Evolutionary conservation across 495 filamentous ascomycete genomes (phyloP), one percentile per base, ranked within the genome.

Genomic region (Halenospora varia): DNA sequence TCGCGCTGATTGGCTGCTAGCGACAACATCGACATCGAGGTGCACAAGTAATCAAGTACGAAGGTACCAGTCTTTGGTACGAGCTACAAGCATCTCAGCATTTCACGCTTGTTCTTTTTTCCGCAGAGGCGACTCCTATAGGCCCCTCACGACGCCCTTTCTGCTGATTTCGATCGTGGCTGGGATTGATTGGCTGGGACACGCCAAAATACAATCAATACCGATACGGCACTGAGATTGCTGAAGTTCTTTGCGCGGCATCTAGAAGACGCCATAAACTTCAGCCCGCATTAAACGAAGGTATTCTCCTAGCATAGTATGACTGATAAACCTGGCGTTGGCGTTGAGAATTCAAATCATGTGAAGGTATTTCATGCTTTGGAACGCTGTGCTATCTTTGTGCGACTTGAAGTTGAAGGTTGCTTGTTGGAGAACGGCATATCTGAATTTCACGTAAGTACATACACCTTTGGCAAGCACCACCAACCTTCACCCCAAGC

Each of bases 121-220:
- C 55, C 17, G 24, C 8, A 10, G 2, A 40, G 17, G 13, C 4
- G 13, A 13, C 29, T 46, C 17, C 42, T 23, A 13, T 54, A 15
- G 9, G 19, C 17, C 8, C 23, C 41, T 13, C 25, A 22, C 22
- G 20, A 39, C 9, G 44, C 10, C 44, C 19, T 11, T 8, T 18
- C 19, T 23, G 19, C 8, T 3, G 9, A 24, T 53, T 45, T 45
- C 39, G 26, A 17, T 53, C 53, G 42, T 62, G 48, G 59, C 53
- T 57, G 50, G 8, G 39, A 22, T 26, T 26, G 35, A 56, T 51
- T 61, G 52, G 59, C 45, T 25, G 50, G 25, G 25, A 29, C 39
- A 40, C 42, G 22, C 2, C 48, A 2, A 25, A 40, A 42, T 40
- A 29, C 11, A 45, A 55, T 47, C 22, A 24, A 47, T 29, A 25